These are phyloP conservation scores for Neofusicoccum cordaticola DNA, from an alignment of 2,329 filamentous ascomycete species.

Conservation along the genomic window DNA sequence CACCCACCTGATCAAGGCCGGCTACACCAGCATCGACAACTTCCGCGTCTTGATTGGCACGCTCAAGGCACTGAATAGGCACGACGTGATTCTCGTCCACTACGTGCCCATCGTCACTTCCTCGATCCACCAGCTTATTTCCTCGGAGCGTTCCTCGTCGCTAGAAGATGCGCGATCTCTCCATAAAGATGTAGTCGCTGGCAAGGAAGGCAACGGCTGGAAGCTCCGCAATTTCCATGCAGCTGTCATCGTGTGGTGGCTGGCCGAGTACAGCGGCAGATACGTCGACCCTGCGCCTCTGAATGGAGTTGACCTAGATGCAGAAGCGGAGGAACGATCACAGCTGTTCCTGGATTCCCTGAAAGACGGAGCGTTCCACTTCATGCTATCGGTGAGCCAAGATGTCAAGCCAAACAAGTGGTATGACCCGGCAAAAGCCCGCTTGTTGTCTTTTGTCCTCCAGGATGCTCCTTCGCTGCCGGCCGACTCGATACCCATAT, in stretches of 20 bases:
- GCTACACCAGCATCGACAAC: slow-evolving; percentile 67
- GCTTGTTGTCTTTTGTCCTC: slow-evolving; percentile 78
- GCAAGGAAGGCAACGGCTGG: slow-evolving; percentile 68
- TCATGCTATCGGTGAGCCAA: slow-evolving; percentile 79
- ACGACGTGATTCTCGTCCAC: slow-evolving; percentile 74
- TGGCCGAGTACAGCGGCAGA: slow-evolving; percentile 88
- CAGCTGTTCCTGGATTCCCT: slow-evolving; percentile 73
- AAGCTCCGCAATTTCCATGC: slow-evolving; percentile 72
- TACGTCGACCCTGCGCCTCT: slow-evolving; percentile 68
- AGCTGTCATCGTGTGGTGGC: slow-evolving; percentile 78
- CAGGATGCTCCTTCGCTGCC: slow-evolving; percentile 71
- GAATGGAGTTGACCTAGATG: slow-evolving; percentile 60
- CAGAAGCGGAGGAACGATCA: slow-evolving; percentile 68
- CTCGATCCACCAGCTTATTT: slow-evolving; percentile 37
- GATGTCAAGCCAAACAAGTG: slow-evolving; percentile 79
- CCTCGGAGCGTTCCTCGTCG: slow-evolving; percentile 37
- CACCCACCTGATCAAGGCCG: slow-evolving; percentile 72
- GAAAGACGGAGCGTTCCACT: slow-evolving; percentile 88
- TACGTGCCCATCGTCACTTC: slow-evolving; percentile 76
- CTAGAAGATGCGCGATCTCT: slow-evolving; percentile 68
- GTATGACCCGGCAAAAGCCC: slow-evolving; percentile 81
- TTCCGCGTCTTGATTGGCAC: slow-evolving; percentile 69
- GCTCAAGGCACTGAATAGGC: slow-evolving; percentile 69
- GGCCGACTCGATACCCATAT: slow-evolving; percentile 66
- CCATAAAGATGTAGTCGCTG: slow-evolving; percentile 65